phyloP scores from a whole-genome alignment of 2,329 filamentous ascomycete species.

The Tolypocladium paradoxum region DNA sequence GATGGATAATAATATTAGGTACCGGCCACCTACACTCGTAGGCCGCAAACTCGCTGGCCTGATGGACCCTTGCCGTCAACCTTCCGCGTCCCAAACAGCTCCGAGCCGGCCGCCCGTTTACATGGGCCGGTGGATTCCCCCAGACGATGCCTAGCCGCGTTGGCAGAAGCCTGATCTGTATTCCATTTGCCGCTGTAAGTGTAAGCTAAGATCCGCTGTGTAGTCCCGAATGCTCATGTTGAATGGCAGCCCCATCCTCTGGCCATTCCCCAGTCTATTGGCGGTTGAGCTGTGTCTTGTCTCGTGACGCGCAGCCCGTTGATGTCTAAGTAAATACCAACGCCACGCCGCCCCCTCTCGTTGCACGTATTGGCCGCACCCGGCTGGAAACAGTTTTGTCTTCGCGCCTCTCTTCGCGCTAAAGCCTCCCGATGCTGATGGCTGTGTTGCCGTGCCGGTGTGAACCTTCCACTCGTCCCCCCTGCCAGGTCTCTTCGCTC shows the following conservation, averaged over 20 bases:
- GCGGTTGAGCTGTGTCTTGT: conserved; percentile 3
- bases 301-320: not conserved
- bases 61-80: not conserved
- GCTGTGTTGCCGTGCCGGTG: not conserved
- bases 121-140: not conserved
- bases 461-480: not conserved
- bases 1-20: not conserved
- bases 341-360: not conserved
- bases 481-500: not conserved
- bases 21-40: not conserved
- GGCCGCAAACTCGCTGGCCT: not conserved
- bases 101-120: not conserved
- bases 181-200: not conserved
- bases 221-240: conserved; percentile 1
- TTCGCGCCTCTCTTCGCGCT: not conserved
- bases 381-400: not conserved
- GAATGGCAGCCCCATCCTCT: conserved; percentile 2
- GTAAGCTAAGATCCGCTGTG: not conserved
- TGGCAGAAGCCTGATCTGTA: not conserved
- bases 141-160: not conserved
- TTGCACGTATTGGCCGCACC: not conserved
- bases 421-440: not conserved
- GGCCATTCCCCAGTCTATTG: conserved; percentile 3
- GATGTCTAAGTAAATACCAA: conserved; percentile 2
- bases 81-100: not conserved